Evolutionary conservation across 2,329 filamentous ascomycete species (phyloP).

Genomic region (Aspergillus sp.): DNA sequence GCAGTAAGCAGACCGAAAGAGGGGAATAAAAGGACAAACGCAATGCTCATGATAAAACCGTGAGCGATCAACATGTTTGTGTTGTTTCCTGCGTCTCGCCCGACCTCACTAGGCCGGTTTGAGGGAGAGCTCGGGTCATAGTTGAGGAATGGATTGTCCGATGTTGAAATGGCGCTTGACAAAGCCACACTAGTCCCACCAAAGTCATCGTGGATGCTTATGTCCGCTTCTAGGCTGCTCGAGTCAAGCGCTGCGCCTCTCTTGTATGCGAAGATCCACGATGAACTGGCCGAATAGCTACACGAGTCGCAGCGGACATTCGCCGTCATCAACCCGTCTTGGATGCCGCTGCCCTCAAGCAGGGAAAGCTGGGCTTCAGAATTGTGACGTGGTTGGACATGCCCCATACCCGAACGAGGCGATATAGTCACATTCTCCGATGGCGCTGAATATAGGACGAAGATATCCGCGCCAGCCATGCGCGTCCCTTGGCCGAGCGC

Average conservation of each 20-base stretch:
- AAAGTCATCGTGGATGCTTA: conserved; percentile 25
- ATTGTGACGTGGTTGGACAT: conserved; percentile 52
- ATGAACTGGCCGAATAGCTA: conserved; percentile 19
- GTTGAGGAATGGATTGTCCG: conserved; percentile 23
- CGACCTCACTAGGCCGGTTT: background rate
- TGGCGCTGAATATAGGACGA: conserved; percentile 56
- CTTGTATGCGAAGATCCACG: conserved; percentile 32
- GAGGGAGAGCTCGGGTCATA: conserved; percentile 9
- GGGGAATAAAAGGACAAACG: conserved; percentile 27
- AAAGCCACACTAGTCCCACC: conserved; percentile 24
- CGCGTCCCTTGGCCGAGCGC: conserved; percentile 56
- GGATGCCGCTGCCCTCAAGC: conserved; percentile 60
- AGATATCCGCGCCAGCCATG: conserved; percentile 62
- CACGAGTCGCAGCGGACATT: conserved; percentile 50
- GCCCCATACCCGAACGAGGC: conserved; percentile 51
- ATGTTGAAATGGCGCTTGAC: conserved; percentile 16
- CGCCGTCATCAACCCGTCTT: conserved; percentile 55
- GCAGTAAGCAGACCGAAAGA: conserved; percentile 19
- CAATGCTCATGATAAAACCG: conserved; percentile 26
- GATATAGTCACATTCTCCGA: conserved; percentile 62
- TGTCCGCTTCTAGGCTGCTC: conserved; percentile 13
- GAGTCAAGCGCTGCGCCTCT: conserved; percentile 24
- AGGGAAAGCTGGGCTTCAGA: conserved; percentile 50
- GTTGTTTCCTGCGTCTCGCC: background rate
- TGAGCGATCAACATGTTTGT: conserved; percentile 16